Base-by-base conservation (phyloP, 352 stramenopile species). In the Phytophthora lateralis region DNA sequence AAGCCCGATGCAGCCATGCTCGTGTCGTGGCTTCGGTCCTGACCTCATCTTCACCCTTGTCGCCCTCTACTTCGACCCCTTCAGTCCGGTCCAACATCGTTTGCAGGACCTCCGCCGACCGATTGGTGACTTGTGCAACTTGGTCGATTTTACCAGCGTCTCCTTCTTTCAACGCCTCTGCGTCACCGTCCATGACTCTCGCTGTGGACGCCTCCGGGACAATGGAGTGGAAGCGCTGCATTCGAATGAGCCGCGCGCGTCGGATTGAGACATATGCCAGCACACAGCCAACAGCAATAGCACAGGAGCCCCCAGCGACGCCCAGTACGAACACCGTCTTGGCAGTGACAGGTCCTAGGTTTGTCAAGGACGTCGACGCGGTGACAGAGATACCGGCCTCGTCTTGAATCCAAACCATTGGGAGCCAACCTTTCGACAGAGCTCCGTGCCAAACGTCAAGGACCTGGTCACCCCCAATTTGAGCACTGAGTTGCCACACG, bases 331-430 rank as follows among this genome's bases (percentile, higher is more conserved):
- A 57, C 45, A 63, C 24, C 34, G 57, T 67, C 8, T 60, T 68
- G 8, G 45, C 32, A 34, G 57, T 60, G 20, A 72, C 30, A 9
- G 58, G 57, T 0, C 58, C 52, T 3, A 47, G 41, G 8, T 45
- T 51, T 41, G 30, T 43, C 35, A 69, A 37, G 9, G 49, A 29
- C 57, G 51, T 17, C 17, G 51, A 51, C 12, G 57, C n/a, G 8
- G 45, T 57, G 10, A 65, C 44, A 1, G 76, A 80, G 24, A 86
- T 49, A 7, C 69, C 79, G 4, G 49, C 30, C 18, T 86, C 71
- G 24, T 90, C 78, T 10, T 79, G 67, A 4, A 88, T 55, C 75
- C 70, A 85, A 17, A 76, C 14, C 0, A 90, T 48, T 1, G 80
- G 78, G 0, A 90, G 53, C 75, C 69, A 82, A n/a, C 57, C 47